Evolutionary conservation across 371 early-diverging fungal species (phyloP), one percentile per base, ranked within the genome.

Genomic region (Mortierella sp.): DNA sequence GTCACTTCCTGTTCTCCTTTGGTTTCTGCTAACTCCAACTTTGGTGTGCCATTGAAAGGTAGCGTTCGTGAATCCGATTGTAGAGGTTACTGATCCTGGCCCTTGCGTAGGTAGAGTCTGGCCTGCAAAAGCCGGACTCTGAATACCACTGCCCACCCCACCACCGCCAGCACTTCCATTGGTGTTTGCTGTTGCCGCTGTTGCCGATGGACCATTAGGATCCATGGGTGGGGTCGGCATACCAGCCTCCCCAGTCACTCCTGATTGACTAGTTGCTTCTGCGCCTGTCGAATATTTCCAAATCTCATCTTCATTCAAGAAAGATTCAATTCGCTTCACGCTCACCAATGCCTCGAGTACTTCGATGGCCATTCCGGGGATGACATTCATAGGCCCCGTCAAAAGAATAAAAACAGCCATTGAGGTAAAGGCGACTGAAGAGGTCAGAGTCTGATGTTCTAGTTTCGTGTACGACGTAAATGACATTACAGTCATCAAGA

Each of bases 391-490:
- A 1, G 90, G 86, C 37, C 81, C 76, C 14, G 89, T 81, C 21
- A 90, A 74, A 29, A 84, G 83, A 19, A 82, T 83, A 52, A 89
- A 88, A 14, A 90, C 70, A 0, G 83, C 80, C 59, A 90, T 82
- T 12, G 88, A 82, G 9, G 90, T 88, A 47, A 90, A 90, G 1
- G 90, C 90, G 21, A 88, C 77, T 1, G 88, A 58, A 1, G 90
- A 83, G 4, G 89, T 86, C 19, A 90, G 73, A 29, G 82, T 77
- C 50, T 86, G 72, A 14, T 87, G 85, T 59, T 87, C 74, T 1
- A 90, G 62, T 55, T 84, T 87, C 7, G 89, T 88, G 55, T 82
- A 90, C 4, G 85, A 82, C 48, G 75, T 82, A 65, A 91, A 89
- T 2, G 87, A 80, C 29, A 86, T 74, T 21, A 85, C 71, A 2